A percentile compares a stretch with the other conserved stretches of the same genome.
Evolutionary conservation across 2,329 filamentous ascomycete genomes (phyloP).

Genomic region (Tetracladium maxilliforme): DNA sequence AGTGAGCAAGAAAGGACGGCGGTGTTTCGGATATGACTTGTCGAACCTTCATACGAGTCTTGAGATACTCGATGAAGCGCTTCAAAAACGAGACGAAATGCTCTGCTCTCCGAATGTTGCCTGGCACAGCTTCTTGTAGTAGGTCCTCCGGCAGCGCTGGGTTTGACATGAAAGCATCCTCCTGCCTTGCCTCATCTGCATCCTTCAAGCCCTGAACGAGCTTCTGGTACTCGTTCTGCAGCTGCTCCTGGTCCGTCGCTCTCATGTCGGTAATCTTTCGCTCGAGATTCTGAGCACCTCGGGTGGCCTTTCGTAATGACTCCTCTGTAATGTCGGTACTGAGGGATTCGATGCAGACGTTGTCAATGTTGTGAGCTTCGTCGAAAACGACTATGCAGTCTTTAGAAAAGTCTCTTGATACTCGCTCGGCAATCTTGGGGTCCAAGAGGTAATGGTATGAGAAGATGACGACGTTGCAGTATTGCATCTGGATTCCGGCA

Average conservation of each 20-base stretch:
- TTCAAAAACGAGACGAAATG: constrained; percentile 94
- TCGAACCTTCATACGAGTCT: constrained; percentile 95
- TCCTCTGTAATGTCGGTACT: constrained; percentile 97
- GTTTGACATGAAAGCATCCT: constrained; percentile 96
- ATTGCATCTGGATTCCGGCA: constrained; percentile 66
- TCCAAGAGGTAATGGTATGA: constrained; percentile 97
- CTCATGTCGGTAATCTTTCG: constrained; percentile 89
- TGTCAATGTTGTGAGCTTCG: constrained; percentile 98
- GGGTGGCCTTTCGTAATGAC: constrained; percentile 76
- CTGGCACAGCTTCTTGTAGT: constrained; percentile 87
- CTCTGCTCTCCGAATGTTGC: constrained; percentile 89
- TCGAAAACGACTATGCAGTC: constrained; percentile 99
- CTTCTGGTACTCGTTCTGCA: constrained; percentile 92
- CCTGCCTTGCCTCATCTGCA: constrained; percentile 76
- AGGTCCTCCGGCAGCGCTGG: constrained; percentile 88
- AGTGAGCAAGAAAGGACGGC: constrained; percentile 78
- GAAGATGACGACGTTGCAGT: constrained; percentile 98
- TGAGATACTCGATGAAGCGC: constrained; percentile 93
- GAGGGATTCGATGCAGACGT: constrained; percentile 94
- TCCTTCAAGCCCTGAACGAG: constrained; percentile 82
- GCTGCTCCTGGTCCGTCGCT: constrained; percentile 82
- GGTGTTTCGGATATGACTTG: constrained; percentile 97
- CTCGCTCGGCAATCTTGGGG: constrained; percentile 90
- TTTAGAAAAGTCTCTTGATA: constrained; percentile 90
- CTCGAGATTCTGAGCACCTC: constrained; percentile 83